phyloP scores from a whole-genome alignment of 2,329 filamentous ascomycete genomes.

The Beauveria sp. region DNA sequence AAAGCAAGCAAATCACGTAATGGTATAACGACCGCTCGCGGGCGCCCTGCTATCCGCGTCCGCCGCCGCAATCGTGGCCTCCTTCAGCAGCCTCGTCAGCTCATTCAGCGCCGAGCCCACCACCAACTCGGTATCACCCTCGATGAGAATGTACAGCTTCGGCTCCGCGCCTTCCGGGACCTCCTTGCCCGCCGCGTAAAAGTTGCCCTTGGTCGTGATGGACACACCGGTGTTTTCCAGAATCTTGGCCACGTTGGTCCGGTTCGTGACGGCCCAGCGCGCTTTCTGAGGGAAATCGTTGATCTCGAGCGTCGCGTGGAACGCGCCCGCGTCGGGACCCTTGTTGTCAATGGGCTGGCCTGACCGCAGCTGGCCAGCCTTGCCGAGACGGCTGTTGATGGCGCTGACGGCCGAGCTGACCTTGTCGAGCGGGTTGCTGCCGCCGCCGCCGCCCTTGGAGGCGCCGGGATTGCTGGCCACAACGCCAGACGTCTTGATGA shows the following conservation, averaged over 20 bases:
- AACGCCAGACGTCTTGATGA: slow-evolving; percentile 11
- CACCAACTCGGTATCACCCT: slow-evolving; percentile 90
- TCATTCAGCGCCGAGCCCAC: slow-evolving; percentile 88
- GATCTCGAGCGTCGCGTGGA: slow-evolving; percentile 95
- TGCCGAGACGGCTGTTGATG: slow-evolving; percentile 85
- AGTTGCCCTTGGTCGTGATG: slow-evolving; percentile 95
- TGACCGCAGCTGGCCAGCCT: slow-evolving; percentile 79
- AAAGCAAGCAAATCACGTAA: slow-evolving; percentile 48
- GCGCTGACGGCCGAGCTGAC: slow-evolving; percentile 84
- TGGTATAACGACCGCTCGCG: slow-evolving; percentile 75
- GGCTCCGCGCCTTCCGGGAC: slow-evolving; percentile 67
- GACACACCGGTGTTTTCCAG: slow-evolving; percentile 89
- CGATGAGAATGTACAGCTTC: slow-evolving; percentile 97
- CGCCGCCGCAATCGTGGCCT: slow-evolving; percentile 82
- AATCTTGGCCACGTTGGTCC: slow-evolving; percentile 97
- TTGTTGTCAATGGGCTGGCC: slow-evolving; percentile 98
- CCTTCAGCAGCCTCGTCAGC: slow-evolving; percentile 77
- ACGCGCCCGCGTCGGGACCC: slow-evolving; percentile 91
- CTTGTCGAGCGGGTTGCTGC: slow-evolving; percentile 69
- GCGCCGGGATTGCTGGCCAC: slow-evolving; percentile 30
- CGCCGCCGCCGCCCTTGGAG: slow-evolving; percentile 43
- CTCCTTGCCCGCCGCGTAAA: slow-evolving; percentile 76
- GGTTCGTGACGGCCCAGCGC: slow-evolving; percentile 95
- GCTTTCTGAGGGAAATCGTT: slow-evolving; percentile 99
- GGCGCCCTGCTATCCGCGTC: slow-evolving; percentile 79